These are phyloP conservation scores for Fusarium sp. DNA, from an alignment of 2,329 filamentous ascomycete genomes.

Conservation along the genomic window DNA sequence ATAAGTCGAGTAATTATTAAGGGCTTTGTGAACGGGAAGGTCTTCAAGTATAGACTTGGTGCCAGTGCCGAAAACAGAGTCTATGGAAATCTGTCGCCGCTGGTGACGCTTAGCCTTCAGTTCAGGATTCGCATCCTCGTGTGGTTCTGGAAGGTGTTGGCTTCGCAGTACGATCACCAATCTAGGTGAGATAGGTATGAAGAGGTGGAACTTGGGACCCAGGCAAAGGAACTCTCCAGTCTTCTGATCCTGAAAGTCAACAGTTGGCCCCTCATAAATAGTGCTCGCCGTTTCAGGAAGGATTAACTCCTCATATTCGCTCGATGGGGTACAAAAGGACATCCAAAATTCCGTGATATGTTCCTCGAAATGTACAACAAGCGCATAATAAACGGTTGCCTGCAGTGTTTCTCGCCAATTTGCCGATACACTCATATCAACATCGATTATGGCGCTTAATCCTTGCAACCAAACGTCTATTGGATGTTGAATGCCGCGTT, in stretches of 20 bases:
- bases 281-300: not conserved
- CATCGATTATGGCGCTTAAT: not conserved
- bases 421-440: not conserved
- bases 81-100: not conserved
- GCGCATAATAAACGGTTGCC: not conserved
- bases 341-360: not conserved
- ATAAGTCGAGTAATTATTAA: not conserved
- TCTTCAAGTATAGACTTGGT: not conserved
- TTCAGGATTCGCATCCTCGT: not conserved
- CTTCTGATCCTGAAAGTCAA: not conserved
- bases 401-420: not conserved
- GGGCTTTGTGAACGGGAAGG: not conserved
- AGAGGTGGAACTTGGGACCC: not conserved
- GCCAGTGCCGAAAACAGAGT: not conserved
- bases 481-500: not conserved
- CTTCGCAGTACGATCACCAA: not conserved
- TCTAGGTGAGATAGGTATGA: not conserved
- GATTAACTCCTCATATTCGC: not conserved
- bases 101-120: not conserved
- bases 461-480: not conserved
- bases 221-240: accelerated
- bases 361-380: not conserved
- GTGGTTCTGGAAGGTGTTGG: not conserved
- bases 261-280: not conserved
- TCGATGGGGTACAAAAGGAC: not conserved